Evolutionary conservation across 2,329 filamentous ascomycete genomes (phyloP).

Genomic region (Exserohilum rostratum): DNA sequence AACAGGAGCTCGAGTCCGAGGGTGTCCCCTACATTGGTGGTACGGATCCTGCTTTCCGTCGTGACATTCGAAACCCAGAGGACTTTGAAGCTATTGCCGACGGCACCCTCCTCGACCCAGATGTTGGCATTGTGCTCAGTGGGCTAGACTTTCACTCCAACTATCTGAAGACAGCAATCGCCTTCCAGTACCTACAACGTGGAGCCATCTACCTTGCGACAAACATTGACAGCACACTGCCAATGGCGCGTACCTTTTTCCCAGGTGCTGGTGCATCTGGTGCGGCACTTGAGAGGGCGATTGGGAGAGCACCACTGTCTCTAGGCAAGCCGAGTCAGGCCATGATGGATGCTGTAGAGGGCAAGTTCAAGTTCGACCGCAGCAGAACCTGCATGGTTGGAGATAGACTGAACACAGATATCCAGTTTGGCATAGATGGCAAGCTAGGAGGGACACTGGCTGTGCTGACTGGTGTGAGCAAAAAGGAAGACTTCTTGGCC

Average conservation of each 20-base stretch:
- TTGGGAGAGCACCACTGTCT: slow-evolving; percentile 70
- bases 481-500: slow-evolving; percentile 81
- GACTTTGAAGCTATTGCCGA: slow-evolving; percentile 80
- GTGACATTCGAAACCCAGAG: slow-evolving; percentile 73
- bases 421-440: slow-evolving; percentile 91
- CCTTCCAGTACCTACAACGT: slow-evolving; percentile 81
- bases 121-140: slow-evolving; percentile 86
- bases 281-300: slow-evolving; percentile 72
- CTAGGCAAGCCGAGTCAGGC: slow-evolving; percentile 96
- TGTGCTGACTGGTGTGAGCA: slow-evolving; percentile 87
- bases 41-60: slow-evolving; percentile 77
- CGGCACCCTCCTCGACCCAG: slow-evolving; percentile 78
- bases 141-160: slow-evolving; percentile 95
- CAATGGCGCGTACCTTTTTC: slow-evolving; percentile 81
- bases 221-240: slow-evolving; percentile 89
- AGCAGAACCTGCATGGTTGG: slow-evolving; percentile 92
- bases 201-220: slow-evolving; percentile 91
- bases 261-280: slow-evolving; percentile 87
- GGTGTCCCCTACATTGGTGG: slow-evolving; percentile 82
- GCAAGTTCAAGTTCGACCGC: slow-evolving; percentile 88
- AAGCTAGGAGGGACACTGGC: slow-evolving; percentile 88
- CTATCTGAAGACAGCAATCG: slow-evolving; percentile 87
- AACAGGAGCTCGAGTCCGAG: slow-evolving; percentile 83
- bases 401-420: slow-evolving; percentile 92
- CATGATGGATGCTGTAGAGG: slow-evolving; percentile 99